Evolutionary conservation across 2,329 filamentous ascomycete genomes (phyloP).

Genomic region (Pezicula rhizophila): DNA sequence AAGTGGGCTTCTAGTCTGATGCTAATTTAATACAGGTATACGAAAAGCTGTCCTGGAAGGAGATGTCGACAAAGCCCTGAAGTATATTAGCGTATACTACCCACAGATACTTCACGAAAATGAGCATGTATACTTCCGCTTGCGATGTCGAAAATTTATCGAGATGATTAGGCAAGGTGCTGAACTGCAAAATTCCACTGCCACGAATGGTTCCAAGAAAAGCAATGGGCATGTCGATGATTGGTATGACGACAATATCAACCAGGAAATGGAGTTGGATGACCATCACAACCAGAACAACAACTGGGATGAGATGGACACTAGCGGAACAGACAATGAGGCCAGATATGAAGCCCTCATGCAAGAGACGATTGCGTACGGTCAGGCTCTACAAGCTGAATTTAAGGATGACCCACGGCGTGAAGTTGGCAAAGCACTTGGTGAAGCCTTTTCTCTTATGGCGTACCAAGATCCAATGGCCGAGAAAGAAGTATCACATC

Average conservation of each 20-base stretch:
- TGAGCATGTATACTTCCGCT: constrained; percentile 77
- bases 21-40: constrained; percentile 53
- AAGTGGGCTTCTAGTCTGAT: not conserved
- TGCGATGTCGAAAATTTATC: constrained; percentile 87
- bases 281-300: constrained; percentile 38
- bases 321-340: constrained; percentile 31
- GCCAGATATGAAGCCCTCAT: constrained; percentile 43
- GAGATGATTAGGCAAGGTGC: constrained; percentile 81
- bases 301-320: constrained; percentile 46
- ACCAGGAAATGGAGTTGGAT: constrained; percentile 47
- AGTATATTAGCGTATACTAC: constrained; percentile 72
- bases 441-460: constrained; percentile 82
- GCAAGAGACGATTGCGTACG: constrained; percentile 69
- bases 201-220: constrained; percentile 25
- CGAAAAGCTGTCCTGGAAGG: constrained; percentile 82
- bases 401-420: constrained; percentile 66
- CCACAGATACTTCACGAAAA: constrained; percentile 74
- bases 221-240: constrained; percentile 32
- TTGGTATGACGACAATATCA: constrained; percentile 31
- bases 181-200: constrained; percentile 44
- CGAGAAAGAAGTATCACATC: constrained; percentile 66
- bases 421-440: constrained; percentile 67
- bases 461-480: constrained; percentile 78
- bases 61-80: constrained; percentile 85
- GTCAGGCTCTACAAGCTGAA: constrained; percentile 69